Base-by-base conservation (phyloP, 2,329 filamentous ascomycete species). In the Xylaria sp. region DNA sequence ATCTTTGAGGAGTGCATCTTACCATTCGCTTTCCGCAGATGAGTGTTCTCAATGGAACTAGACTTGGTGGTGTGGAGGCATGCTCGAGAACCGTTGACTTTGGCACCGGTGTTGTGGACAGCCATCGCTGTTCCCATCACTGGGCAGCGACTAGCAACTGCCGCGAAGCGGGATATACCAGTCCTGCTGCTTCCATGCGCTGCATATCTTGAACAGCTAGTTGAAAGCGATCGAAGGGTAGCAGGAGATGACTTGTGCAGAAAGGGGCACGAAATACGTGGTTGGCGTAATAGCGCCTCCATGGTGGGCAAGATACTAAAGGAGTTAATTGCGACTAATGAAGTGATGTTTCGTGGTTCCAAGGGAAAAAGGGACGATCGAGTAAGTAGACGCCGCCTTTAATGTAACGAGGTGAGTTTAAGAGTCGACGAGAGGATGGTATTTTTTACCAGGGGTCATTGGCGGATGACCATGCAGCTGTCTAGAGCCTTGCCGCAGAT, bases 191-290 rank as follows among this genome's bases (percentile, higher is more conserved):
- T 48, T 32, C 58, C 58, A 48, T 60, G 58, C 13, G 43, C 25
- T 25, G 25, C 18, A 34, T 20, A 32, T 7, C 23, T 34, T 13
- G 57, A 60, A 23, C 39, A 60, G 25, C n/a, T 60, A 18, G 12
- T 60, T 7, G 58, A 60, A 30, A 60, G 58, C 34, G 58, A 50
- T n/a, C 58, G 43, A 25, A 60, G 6, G 58, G 41, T 50, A 25
- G 58, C 43, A n/a, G 58, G 58, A 32, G 58, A 60, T 30, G 58
- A 36, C 46, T 60, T 60, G 43, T 60, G 58, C 46, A 60, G 43
- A 50, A 60, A 60, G 43, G 58, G 58, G 6, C 58, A 60, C 43
- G 39, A 23, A 13, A 48, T 48, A 12, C 36, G 28, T 39, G 58
- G 41, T n/a, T 60, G 58, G 20, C 58, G 58, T 48, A 60, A 60